Evolutionary conservation across 2,329 filamentous ascomycete genomes (phyloP).

Genomic region (Juglanconis sp.): DNA sequence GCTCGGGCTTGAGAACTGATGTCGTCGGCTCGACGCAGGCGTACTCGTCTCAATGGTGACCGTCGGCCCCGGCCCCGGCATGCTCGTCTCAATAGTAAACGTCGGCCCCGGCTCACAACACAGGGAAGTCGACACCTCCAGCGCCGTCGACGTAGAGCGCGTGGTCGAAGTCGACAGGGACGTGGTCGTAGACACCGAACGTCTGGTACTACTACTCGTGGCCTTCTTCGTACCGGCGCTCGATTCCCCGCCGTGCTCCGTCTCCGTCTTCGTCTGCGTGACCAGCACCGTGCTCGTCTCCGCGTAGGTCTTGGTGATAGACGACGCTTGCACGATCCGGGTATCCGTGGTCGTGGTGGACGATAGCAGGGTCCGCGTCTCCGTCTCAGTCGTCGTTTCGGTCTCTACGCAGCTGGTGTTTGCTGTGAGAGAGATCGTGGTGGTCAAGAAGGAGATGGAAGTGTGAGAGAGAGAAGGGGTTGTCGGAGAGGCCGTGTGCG

Average conservation of each 20-base stretch:
- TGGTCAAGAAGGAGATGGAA: background rate
- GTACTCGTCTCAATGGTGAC: background rate
- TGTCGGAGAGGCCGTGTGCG: background rate
- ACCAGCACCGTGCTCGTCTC: background rate
- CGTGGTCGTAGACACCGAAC: background rate
- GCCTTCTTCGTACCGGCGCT: background rate
- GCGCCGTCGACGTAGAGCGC: background rate
- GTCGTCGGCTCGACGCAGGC: background rate
- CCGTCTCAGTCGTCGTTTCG: background rate
- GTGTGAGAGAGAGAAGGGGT: background rate
- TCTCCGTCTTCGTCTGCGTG: background rate
- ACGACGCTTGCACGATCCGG: background rate
- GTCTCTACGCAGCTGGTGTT: constrained; percentile 2
- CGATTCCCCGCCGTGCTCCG: background rate
- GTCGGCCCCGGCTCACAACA: background rate
- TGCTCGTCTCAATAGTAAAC: background rate
- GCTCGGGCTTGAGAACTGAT: background rate
- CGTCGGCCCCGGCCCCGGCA: background rate
- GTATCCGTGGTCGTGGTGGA: background rate
- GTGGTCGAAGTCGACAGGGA: background rate
- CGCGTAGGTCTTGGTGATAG: background rate
- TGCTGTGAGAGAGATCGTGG: background rate
- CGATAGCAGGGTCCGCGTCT: background rate
- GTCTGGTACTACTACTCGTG: background rate
- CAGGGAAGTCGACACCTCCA: background rate